These are phyloP conservation scores for Teratosphaeria nubilosa DNA, from an alignment of 2,329 filamentous ascomycete species.

Conservation along the genomic window DNA sequence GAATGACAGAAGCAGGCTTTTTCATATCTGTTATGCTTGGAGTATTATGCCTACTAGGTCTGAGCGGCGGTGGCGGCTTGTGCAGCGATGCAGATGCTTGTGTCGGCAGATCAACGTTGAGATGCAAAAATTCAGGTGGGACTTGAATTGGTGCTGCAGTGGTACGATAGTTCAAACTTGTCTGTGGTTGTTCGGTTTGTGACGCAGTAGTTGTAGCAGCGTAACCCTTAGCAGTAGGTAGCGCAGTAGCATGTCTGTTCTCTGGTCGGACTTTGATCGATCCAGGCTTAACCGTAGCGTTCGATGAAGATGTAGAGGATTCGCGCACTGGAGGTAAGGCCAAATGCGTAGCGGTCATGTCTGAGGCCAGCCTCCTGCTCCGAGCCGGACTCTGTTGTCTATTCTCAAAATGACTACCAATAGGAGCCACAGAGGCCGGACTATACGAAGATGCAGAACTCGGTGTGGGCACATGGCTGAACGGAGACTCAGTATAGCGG, in stretches of 20 bases:
- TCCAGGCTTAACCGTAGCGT: constrained; percentile 31
- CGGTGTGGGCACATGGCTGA: constrained; percentile 68
- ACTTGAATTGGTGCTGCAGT: constrained; percentile 5
- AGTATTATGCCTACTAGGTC: constrained; percentile 39
- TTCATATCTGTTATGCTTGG: constrained; percentile 34
- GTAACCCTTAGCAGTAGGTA: not conserved
- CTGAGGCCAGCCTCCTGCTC: constrained; percentile 54
- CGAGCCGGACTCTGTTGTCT: constrained; percentile 44
- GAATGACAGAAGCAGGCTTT: constrained; percentile 42
- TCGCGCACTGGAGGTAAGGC: constrained; percentile 58
- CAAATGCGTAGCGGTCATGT: constrained; percentile 38
- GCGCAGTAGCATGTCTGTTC: constrained; percentile 10
- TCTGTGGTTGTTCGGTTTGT: not conserved
- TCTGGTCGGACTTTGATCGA: not conserved
- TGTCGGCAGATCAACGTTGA: constrained; percentile 49
- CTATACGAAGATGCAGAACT: constrained; percentile 70
- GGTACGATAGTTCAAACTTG: not conserved
- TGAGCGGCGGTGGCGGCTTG: constrained; percentile 34
- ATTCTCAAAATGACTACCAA: constrained; percentile 35
- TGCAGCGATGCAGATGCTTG: constrained; percentile 23
- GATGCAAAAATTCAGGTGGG: constrained; percentile 36
- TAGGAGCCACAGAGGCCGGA: constrained; percentile 46
- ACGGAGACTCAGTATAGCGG: constrained; percentile 64
- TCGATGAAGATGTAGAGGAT: constrained; percentile 59
- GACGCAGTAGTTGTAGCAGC: not conserved